Conservation (phyloP, 192 early-diverging fungal species). For the Coemansia reversa region DNA sequence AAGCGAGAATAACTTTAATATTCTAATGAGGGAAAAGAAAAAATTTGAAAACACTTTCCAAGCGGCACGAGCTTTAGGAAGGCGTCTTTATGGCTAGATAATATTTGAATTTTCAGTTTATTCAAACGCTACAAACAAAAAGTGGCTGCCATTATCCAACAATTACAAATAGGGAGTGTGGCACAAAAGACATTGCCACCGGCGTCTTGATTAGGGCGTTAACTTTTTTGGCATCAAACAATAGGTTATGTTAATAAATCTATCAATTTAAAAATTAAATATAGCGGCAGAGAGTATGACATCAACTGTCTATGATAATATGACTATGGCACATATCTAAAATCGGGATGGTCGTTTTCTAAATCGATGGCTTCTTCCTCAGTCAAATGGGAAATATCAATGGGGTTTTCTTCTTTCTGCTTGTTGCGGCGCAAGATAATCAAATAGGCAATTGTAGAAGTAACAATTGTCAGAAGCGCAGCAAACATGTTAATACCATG, state of each 20-base stretch:
- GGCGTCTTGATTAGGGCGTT: too few species aligned
- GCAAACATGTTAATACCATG: slow-evolving; percentile 54
- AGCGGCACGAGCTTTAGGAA: neutral
- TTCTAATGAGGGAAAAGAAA: neutral
- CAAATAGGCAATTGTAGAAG: slow-evolving; percentile 20
- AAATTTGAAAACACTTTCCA: neutral
- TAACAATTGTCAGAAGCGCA: slow-evolving; percentile 22
- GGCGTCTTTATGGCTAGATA: neutral
- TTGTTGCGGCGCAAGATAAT: slow-evolving; percentile 37
- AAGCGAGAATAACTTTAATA: neutral
- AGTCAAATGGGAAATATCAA: slow-evolving; percentile 38
- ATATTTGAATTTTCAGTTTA: neutral
- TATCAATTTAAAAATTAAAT: neutral
- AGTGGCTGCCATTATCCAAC: neutral
- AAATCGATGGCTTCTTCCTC: slow-evolving; percentile 37
- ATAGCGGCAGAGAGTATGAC: neutral
- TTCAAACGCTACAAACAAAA: neutral
- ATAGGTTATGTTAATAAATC: neutral
- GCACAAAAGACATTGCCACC: neutral
- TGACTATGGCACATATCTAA: slow-evolving; percentile 13
- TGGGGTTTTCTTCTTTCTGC: slow-evolving; percentile 23
- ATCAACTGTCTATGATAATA: neutral
- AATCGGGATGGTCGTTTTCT: slow-evolving; percentile 42
- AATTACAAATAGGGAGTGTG: neutral
- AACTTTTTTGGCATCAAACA: neutral